A percentile compares a stretch with the other conserved stretches of the same genome.
Conservation (phyloP, 2,329 filamentous ascomycete genomes). For the Monilinia aucupariae region DNA sequence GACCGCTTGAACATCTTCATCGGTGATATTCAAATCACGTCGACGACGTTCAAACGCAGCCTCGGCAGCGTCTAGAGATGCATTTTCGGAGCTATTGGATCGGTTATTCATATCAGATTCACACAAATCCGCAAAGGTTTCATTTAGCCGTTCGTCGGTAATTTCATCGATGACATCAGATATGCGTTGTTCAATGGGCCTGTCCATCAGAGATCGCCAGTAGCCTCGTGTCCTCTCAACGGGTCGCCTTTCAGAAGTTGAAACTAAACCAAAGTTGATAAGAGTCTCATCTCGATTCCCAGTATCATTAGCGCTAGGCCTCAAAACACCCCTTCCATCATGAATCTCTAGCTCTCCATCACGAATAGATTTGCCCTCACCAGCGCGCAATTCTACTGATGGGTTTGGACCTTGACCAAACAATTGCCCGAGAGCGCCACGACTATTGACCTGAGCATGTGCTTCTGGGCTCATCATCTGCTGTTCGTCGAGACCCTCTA, state of each 20-base stretch:
- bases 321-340: slow-evolving; percentile 55
- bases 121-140: not conserved
- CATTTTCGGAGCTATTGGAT: not conserved
- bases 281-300: slow-evolving; percentile 58
- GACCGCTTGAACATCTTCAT: slow-evolving; percentile 32
- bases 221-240: slow-evolving; percentile 21
- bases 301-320: slow-evolving; percentile 54
- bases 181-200: slow-evolving; percentile 27
- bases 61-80: not conserved
- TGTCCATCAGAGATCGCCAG: slow-evolving; percentile 31
- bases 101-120: not conserved
- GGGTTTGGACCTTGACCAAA: slow-evolving; percentile 57
- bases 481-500: slow-evolving; percentile 72
- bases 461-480: slow-evolving; percentile 69
- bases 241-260: not conserved
- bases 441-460: slow-evolving; percentile 67
- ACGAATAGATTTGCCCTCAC: slow-evolving; percentile 61
- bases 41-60: slow-evolving; percentile 27
- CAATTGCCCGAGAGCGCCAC: slow-evolving; percentile 62
- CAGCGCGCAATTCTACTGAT: slow-evolving; percentile 48
- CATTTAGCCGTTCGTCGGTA: not conserved
- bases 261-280: slow-evolving; percentile 29
- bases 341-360: slow-evolving; percentile 61
- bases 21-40: slow-evolving; percentile 27
- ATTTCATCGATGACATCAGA: slow-evolving; percentile 22